Evolutionary conservation across 2,329 filamentous ascomycete genomes (phyloP).

Genomic region (Verticillium nubilum): DNA sequence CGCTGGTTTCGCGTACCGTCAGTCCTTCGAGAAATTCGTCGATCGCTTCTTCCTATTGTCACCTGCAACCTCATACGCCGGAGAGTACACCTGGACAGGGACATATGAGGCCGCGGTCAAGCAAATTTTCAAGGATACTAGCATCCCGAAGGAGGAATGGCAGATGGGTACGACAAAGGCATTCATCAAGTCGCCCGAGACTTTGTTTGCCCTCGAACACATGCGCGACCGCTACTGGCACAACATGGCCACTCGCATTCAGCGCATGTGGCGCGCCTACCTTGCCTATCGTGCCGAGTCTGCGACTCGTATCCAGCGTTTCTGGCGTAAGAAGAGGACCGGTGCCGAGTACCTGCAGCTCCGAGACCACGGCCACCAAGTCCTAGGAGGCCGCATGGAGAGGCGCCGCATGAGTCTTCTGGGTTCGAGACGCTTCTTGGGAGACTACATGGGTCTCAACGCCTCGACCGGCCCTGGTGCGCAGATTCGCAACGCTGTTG

Average conservation of each 20-base stretch:
- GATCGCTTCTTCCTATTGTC: conserved; percentile 95
- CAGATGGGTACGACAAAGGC: conserved; percentile 96
- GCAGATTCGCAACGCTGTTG: conserved; percentile 69
- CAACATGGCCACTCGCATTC: conserved; percentile 97
- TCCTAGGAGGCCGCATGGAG: conserved; percentile 84
- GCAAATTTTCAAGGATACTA: conserved; percentile 93
- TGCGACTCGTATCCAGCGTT: conserved; percentile 87
- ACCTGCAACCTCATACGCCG: conserved; percentile 90
- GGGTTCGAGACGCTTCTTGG: conserved; percentile 86
- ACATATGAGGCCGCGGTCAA: conserved; percentile 81
- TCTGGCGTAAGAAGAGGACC: conserved; percentile 90
- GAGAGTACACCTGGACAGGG: conserved; percentile 94
- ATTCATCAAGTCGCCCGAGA: conserved; percentile 97
- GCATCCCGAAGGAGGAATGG: conserved; percentile 91
- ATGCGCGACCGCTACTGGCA: conserved; percentile 99
- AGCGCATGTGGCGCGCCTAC: conserved; percentile 95
- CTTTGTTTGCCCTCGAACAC: conserved; percentile 90
- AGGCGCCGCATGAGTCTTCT: conserved; percentile 85
- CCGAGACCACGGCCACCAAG: conserved; percentile 77
- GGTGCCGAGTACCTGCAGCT: conserved; percentile 85
- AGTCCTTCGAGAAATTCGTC: conserved; percentile 96
- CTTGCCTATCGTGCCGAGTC: conserved; percentile 88
- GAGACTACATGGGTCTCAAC: conserved; percentile 88
- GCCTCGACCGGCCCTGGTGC: conserved; percentile 75
- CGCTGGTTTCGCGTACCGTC: conserved; percentile 93